Evolutionary conservation across 306 rosid species (phyloP).

Genomic region (Vicia faba): DNA sequence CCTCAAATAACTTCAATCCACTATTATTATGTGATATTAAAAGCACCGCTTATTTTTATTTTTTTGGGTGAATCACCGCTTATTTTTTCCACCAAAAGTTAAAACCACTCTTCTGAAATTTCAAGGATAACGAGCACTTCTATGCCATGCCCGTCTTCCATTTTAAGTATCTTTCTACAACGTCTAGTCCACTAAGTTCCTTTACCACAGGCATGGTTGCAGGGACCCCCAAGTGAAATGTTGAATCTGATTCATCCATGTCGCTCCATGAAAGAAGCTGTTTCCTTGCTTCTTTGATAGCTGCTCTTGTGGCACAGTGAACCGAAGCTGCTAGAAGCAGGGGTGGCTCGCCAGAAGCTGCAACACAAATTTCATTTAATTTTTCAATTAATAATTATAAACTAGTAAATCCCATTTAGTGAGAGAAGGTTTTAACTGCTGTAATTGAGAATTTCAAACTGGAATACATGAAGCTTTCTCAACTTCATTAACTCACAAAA

Average conservation of each 20-base stretch:
- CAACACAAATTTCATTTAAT: constrained; percentile 28
- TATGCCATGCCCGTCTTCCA: constrained; percentile 50
- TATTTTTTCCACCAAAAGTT: neutral
- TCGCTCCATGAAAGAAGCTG: constrained; percentile 70
- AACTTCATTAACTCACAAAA: neutral
- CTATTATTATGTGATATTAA: constrained; percentile 3
- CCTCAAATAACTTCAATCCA: neutral
- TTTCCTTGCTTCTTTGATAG: constrained; percentile 71
- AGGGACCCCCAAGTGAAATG: constrained; percentile 73
- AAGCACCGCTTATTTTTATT: neutral
- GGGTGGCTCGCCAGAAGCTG: constrained; percentile 98
- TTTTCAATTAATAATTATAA: neutral
- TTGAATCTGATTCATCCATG: constrained; percentile 38
- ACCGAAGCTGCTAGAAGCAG: constrained; percentile 78
- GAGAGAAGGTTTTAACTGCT: neutral
- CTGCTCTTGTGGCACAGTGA: constrained; percentile 90
- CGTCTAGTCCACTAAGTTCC: constrained; percentile 69
- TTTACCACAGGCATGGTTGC: constrained; percentile 91
- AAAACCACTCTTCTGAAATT: constrained; percentile 18
- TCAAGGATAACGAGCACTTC: constrained; percentile 8
- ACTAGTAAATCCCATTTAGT: neutral
- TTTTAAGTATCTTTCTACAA: constrained; percentile 75
- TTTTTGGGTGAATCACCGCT: neutral
- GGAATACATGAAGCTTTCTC: neutral
- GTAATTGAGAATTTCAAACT: neutral